These are phyloP conservation scores for Euphorbia lathyris DNA, from an alignment of 345 rosid genomes.

Conservation along the genomic window DNA sequence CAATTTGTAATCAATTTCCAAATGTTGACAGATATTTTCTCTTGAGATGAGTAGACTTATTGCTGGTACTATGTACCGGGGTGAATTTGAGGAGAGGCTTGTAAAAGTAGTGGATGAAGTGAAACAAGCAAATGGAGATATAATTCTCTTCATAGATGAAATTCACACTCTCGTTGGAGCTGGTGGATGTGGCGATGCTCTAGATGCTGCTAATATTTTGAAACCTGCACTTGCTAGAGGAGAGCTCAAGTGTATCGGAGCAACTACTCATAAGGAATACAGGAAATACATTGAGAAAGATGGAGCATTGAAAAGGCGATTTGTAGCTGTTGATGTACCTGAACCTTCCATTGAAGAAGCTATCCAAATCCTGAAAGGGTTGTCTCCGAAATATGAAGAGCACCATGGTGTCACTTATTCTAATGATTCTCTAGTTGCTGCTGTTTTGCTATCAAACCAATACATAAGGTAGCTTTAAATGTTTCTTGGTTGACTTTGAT, in stretches of 20 bases:
- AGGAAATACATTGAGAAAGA: constrained; percentile 29
- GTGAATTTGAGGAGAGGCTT: constrained; percentile 33
- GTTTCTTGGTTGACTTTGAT: not conserved
- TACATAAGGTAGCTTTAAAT: constrained; percentile 36
- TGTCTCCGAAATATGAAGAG: constrained; percentile 23
- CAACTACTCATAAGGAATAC: constrained; percentile 30
- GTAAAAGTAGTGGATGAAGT: constrained; percentile 23
- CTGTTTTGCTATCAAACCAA: constrained; percentile 41
- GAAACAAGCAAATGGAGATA: constrained; percentile 12
- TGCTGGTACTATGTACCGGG: constrained; percentile 20
- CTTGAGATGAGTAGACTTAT: constrained; percentile 29
- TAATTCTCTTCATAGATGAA: constrained; percentile 37
- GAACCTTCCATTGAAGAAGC: constrained; percentile 31
- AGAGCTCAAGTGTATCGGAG: constrained; percentile 31
- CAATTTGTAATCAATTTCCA: not conserved
- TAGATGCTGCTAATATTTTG: constrained; percentile 38
- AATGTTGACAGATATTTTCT: constrained; percentile 16
- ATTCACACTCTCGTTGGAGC: constrained; percentile 30
- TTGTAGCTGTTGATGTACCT: constrained; percentile 15
- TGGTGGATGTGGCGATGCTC: constrained; percentile 6
- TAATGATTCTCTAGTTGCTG: constrained; percentile 39
- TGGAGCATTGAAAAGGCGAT: constrained; percentile 26
- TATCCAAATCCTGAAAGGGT: constrained; percentile 15
- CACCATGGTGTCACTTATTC: constrained; percentile 37
- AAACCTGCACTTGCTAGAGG: constrained; percentile 39